Percentiles rank a stretch among this genome's conserved stretches.
Conservation (phyloP, 2,329 filamentous ascomycete genomes). For the Fusarium stilboides region DNA sequence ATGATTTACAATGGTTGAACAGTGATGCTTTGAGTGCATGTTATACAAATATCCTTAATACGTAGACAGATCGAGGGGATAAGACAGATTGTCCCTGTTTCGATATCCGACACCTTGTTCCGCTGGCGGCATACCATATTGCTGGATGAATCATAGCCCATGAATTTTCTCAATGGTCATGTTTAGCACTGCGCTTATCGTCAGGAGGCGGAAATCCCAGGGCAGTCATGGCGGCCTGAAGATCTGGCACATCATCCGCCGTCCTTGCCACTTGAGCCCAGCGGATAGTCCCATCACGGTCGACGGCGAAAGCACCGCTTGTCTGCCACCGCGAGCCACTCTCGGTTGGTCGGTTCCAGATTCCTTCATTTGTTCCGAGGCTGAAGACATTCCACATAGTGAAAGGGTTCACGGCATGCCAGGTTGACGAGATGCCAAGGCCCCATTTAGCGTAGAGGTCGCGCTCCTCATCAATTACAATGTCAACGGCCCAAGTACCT, state of each 20-base stretch:
- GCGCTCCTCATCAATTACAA: constrained; percentile 73
- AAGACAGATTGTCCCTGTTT: neutral
- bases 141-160: neutral
- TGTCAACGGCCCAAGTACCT: constrained; percentile 69
- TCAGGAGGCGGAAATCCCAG: constrained; percentile 41
- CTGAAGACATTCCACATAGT: constrained; percentile 71
- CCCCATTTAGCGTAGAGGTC: constrained; percentile 77
- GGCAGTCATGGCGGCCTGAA: constrained; percentile 49
- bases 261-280: constrained; percentile 52
- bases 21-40: neutral
- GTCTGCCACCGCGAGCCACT: constrained; percentile 80
- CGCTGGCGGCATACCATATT: neutral
- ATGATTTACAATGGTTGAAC: neutral
- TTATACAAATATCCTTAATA: neutral
- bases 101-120: neutral
- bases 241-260: constrained; percentile 53
- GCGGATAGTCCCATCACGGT: constrained; percentile 51
- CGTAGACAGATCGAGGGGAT: neutral
- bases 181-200: constrained; percentile 10
- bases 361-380: constrained; percentile 73
- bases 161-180: neutral
- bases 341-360: constrained; percentile 76
- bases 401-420: constrained; percentile 73
- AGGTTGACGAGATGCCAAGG: constrained; percentile 71
- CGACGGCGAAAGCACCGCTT: constrained; percentile 72